Evolutionary conservation across 495 filamentous ascomycete genomes (phyloP), one percentile per base, ranked within the genome.

Genomic region (Hyaloscypha variabilis): DNA sequence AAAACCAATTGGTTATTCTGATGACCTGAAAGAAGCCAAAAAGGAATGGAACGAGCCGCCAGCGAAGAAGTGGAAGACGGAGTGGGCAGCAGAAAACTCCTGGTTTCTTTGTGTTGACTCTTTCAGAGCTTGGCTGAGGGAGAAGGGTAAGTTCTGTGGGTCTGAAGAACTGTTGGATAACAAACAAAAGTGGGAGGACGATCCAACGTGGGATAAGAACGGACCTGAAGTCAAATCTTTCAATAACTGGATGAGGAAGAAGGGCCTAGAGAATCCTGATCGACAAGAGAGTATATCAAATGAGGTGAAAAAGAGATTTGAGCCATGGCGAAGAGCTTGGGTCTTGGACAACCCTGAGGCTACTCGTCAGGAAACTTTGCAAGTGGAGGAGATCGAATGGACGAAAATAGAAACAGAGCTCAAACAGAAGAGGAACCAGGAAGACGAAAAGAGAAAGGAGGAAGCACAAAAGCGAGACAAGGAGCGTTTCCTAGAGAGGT

Each of bases 401-500:
- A 30, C 4, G 23, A 30, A 57, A 57, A 57, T 57, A 57, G 26
- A 30, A 57, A 1, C 2, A 57, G 31, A 21, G 2, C 54, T 57
- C 1, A 31, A 57, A 57, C 25, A 57, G 5, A 17, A 57, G 54
- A 57, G 17, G 26, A 57, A 57, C 54, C 26, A 57, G n/a, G 54
- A 57, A 57, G 26, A 34, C 4, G 54, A 57, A 34, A 34, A 26
- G 19, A 57, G 54, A 57, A 57, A 57, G 25, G 1, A n/a, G 54
- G n/a, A 34, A 19, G 54, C 54, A 30, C 54, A 57, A 30, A 57
- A 31, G 26, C 54, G 30, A 23, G 54, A 57, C 8, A 57, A 57
- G 26, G 54, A 57, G 26, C 54, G 2, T 8, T 57, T 57, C n/a
- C 54, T 57, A 26, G 54, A 57, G 54, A 57, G 54, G 54, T 57